These are phyloP conservation scores for Arachis hypogaea DNA, from an alignment of 306 rosid genomes.

Conservation along the genomic window DNA sequence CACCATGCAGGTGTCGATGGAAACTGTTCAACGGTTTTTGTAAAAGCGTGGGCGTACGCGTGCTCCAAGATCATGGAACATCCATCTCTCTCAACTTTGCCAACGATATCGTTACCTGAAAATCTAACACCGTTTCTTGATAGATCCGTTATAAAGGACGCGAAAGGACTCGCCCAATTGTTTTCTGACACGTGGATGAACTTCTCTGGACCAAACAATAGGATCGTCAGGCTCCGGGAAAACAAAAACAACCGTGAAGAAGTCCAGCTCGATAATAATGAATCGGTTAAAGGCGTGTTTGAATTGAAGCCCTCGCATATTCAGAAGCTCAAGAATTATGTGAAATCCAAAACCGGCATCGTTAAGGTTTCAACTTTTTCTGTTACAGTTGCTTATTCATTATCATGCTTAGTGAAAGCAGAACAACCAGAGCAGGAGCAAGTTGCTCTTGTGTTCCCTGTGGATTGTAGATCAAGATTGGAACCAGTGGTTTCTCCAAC, in stretches of 20 bases:
- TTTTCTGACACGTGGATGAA: constrained; percentile 34
- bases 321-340: constrained; percentile 32
- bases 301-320: constrained; percentile 33
- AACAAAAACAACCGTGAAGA: background rate
- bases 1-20: constrained; percentile 51
- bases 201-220: constrained; percentile 17
- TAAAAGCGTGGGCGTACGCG: constrained; percentile 52
- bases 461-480: constrained; percentile 50
- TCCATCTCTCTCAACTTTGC: background rate
- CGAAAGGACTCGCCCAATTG: constrained; percentile 28
- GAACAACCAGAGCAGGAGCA: background rate
- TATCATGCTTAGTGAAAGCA: constrained; percentile 36
- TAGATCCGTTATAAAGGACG: constrained; percentile 45
- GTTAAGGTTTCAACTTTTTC: constrained; percentile 42
- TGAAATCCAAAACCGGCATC: background rate
- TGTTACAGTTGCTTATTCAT: constrained; percentile 40
- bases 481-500: constrained; percentile 29
- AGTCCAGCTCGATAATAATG: background rate
- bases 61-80: constrained; percentile 27
- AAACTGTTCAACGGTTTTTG: constrained; percentile 26
- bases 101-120: constrained; percentile 1
- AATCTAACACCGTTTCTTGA: constrained; percentile 53
- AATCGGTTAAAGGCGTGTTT: constrained; percentile 42
- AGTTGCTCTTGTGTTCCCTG: constrained; percentile 17
- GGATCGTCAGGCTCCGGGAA: constrained; percentile 40